phyloP scores from a whole-genome alignment of 2,329 filamentous ascomycete genomes.

The Claviceps pazoutovae region DNA sequence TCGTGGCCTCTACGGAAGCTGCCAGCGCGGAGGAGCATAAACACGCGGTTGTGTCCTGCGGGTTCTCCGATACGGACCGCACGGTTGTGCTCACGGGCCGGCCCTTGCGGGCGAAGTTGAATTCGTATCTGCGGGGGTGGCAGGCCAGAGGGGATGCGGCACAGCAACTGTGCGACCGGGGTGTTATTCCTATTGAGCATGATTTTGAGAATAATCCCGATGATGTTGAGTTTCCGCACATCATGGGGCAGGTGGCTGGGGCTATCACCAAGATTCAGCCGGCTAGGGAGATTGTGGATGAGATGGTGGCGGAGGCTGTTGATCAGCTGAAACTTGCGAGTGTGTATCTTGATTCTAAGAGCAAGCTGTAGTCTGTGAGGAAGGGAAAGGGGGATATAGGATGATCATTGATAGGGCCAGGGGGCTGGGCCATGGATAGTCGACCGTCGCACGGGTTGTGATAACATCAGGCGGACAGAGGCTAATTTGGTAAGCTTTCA shows the following conservation, averaged over 20 bases:
- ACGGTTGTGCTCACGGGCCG: slow-evolving; percentile 74
- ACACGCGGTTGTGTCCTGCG: slow-evolving; percentile 64
- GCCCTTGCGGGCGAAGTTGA: slow-evolving; percentile 66
- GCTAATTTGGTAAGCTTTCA: no score
- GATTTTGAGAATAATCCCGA: slow-evolving; percentile 65
- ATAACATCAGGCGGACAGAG: no score
- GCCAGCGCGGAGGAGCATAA: slow-evolving; percentile 74
- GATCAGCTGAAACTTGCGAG: slow-evolving; percentile 49
- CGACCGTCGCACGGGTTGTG: no score
- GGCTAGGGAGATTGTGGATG: slow-evolving; percentile 69
- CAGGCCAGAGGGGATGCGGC: slow-evolving; percentile 64
- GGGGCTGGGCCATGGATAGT: no score
- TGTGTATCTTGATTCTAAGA: slow-evolving; percentile 34
- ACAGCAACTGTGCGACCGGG: slow-evolving; percentile 57
- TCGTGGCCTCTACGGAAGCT: slow-evolving; percentile 73
- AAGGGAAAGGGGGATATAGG: not conserved
- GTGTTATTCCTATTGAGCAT: slow-evolving; percentile 67
- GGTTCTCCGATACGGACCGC: slow-evolving; percentile 64
- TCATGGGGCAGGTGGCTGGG: slow-evolving; percentile 91
- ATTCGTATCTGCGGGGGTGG: slow-evolving; percentile 75
- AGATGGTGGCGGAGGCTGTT: slow-evolving; percentile 73
- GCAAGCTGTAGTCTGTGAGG: not conserved
- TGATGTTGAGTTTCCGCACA: slow-evolving; percentile 71
- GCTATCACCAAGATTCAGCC: slow-evolving; percentile 65
- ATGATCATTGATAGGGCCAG: no score